Conservation (phyloP, 192 early-diverging fungal genomes). For the Spizellomyces sp. region DNA sequence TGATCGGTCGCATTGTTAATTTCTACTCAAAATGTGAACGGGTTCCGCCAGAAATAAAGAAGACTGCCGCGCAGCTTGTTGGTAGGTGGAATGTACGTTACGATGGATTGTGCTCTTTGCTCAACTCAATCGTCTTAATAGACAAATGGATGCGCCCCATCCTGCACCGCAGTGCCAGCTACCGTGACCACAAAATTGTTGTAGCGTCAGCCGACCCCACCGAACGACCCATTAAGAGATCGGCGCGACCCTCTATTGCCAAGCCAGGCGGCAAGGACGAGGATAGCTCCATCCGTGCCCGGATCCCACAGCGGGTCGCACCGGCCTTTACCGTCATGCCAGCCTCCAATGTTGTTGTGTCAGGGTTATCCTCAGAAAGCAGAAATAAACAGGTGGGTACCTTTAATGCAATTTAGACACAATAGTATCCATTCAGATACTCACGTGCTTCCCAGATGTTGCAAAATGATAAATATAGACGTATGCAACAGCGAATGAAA, state of each 20-base stretch:
- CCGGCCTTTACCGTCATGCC: slow-evolving; percentile 18
- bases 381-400: neutral
- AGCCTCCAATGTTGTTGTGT: neutral
- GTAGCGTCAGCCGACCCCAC: neutral
- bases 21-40: slow-evolving; percentile 90
- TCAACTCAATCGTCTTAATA: slow-evolving; percentile 25
- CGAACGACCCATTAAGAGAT: neutral
- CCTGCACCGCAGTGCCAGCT: slow-evolving; percentile 73
- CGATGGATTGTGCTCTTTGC: neutral
- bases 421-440: neutral
- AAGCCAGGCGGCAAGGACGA: neutral
- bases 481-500: slow-evolving; percentile 18
- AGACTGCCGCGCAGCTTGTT: slow-evolving; percentile 73
- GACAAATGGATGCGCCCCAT: slow-evolving; percentile 88
- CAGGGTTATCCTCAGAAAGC: neutral
- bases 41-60: slow-evolving; percentile 66
- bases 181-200: slow-evolving; percentile 36
- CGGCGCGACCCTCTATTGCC: neutral
- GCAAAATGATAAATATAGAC: slow-evolving; percentile 12
- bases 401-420: neutral
- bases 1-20: slow-evolving; percentile 80
- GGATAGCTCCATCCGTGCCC: neutral
- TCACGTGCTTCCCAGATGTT: neutral
- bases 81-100: slow-evolving; percentile 15
- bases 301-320: slow-evolving; percentile 17